Conservation (phyloP, 2,329 filamentous ascomycete genomes). For the Xylariomycetidae sp. region DNA sequence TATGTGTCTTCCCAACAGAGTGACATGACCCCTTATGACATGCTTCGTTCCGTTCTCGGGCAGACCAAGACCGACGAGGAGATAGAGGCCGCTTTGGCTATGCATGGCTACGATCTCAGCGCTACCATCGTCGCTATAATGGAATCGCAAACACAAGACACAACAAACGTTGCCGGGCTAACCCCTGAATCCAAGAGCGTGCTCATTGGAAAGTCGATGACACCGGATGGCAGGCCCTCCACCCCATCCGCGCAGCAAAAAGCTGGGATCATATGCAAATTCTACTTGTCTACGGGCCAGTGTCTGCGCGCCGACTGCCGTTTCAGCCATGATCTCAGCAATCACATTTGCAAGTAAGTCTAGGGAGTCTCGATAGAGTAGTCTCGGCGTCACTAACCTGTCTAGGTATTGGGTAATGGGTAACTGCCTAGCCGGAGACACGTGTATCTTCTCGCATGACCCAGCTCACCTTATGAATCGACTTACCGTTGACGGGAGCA, state of each 20-base stretch:
- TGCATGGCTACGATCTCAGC: slow-evolving; percentile 88
- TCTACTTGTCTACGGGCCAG: slow-evolving; percentile 92
- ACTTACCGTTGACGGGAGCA: slow-evolving; percentile 66
- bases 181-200: slow-evolving; percentile 60
- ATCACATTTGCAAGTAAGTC: slow-evolving; percentile 95
- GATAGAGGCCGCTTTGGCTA: slow-evolving; percentile 83
- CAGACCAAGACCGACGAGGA: slow-evolving; percentile 89
- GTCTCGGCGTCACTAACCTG: slow-evolving; percentile 59
- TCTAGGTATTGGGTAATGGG: slow-evolving; percentile 90
- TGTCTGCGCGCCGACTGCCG: slow-evolving; percentile 93
- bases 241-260: slow-evolving; percentile 75
- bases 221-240: slow-evolving; percentile 65
- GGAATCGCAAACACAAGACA: slow-evolving; percentile 59
- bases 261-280: slow-evolving; percentile 91
- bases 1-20: slow-evolving; percentile 64
- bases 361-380: slow-evolving; percentile 2
- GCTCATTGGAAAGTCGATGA: slow-evolving; percentile 86
- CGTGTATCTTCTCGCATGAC: slow-evolving; percentile 96
- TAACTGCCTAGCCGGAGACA: slow-evolving; percentile 88
- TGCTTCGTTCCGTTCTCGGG: slow-evolving; percentile 89
- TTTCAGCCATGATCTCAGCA: slow-evolving; percentile 94
- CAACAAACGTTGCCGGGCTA: slow-evolving; percentile 35
- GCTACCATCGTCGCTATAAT: slow-evolving; percentile 88
- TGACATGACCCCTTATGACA: slow-evolving; percentile 98
- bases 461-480: slow-evolving; percentile 81